Percentiles rank a stretch among this genome's conserved stretches.
These are phyloP conservation scores for Diatrype stigma DNA, from an alignment of 2,329 filamentous ascomycete genomes.

Conservation along the genomic window DNA sequence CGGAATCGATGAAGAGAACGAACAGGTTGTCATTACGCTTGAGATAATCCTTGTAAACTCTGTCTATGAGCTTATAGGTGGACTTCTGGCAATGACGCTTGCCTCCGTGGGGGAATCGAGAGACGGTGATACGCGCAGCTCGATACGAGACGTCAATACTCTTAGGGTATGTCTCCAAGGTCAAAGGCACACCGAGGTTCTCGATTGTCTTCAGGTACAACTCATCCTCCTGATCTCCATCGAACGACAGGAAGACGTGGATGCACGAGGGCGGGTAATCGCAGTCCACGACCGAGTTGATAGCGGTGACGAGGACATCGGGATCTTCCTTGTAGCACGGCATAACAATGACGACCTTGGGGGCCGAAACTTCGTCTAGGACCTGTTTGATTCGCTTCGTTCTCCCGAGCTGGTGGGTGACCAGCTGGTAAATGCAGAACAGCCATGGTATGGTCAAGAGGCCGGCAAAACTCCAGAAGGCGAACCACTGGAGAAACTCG, in stretches of 20 bases:
- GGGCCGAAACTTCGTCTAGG: conserved; percentile 78
- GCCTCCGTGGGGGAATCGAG: conserved; percentile 86
- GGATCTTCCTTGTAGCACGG: conserved; percentile 93
- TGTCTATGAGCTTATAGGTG: conserved; percentile 90
- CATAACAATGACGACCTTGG: conserved; percentile 95
- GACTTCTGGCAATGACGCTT: conserved; percentile 92
- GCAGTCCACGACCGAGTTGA: conserved; percentile 89
- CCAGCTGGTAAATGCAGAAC: conserved; percentile 86
- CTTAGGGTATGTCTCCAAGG: conserved; percentile 72
- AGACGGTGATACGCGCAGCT: conserved; percentile 80
- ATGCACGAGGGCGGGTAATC: conserved; percentile 91
- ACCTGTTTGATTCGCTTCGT: conserved; percentile 78
- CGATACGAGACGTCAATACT: conserved; percentile 89
- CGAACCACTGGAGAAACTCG: conserved; percentile 80
- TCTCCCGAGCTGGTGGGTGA: conserved; percentile 80
- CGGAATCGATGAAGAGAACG: conserved; percentile 94
- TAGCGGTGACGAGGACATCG: conserved; percentile 75
- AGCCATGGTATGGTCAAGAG: conserved; percentile 87
- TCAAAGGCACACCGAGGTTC: conserved; percentile 75
- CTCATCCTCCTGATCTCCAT: conserved; percentile 84
- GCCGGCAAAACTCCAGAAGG: conserved; percentile 86
- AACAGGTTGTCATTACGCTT: conserved; percentile 88
- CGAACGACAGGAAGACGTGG: conserved; percentile 93
- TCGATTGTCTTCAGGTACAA: conserved; percentile 83
- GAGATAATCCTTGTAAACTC: conserved; percentile 82